Evolutionary conservation across 805 yeast genomes (phyloP), one percentile per base, ranked within the genome.

Genomic region (Barnettozyma siamensis): DNA sequence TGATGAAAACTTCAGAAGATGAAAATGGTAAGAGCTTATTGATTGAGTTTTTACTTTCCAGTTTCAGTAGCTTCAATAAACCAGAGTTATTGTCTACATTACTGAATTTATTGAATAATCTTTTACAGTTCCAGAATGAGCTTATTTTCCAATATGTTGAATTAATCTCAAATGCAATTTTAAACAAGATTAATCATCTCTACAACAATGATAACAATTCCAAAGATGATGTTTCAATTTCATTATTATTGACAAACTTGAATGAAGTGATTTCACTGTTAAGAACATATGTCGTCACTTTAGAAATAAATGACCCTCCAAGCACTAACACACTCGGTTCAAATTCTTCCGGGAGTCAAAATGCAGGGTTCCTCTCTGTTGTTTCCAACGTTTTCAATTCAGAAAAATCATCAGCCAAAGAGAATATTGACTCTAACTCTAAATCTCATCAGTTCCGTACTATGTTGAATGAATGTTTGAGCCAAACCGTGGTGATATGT

Each of bases 381-480:
- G 83, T 85, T 40, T 84, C 82, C 47, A 93, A 93, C 2, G 94
- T 85, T 0, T 83, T 85, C 54, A 82, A 76, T 41, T 75, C 79
- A 12, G 94, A 85, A 47, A 37, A 41, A 9, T n/a, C 33, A 17
- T 34, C 42, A 13, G 8, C 24, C 19, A 32, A 33, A 16, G 17
- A 24, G 2, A 18, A 16, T 31, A 2, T 13, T 3, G 21, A 18
- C 18, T 6, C 15, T 17, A 30, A 30, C 12, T 13, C 15, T 15
- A 33, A 33, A 27, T 23, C 44, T 8, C 5, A 12, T 15, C 35
- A 41, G n/a, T 41, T 41, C 17, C 53, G 60, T 26, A 46, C 40
- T 11, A 45, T 48, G 28, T 32, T 54, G 23, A 38, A 42, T 5
- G 64, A 76, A 35, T 73, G 88, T 5, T 75, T 87, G 55, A 80